Conservation (phyloP, 2,329 filamentous ascomycete genomes). For the Diaporthe longicolla region DNA sequence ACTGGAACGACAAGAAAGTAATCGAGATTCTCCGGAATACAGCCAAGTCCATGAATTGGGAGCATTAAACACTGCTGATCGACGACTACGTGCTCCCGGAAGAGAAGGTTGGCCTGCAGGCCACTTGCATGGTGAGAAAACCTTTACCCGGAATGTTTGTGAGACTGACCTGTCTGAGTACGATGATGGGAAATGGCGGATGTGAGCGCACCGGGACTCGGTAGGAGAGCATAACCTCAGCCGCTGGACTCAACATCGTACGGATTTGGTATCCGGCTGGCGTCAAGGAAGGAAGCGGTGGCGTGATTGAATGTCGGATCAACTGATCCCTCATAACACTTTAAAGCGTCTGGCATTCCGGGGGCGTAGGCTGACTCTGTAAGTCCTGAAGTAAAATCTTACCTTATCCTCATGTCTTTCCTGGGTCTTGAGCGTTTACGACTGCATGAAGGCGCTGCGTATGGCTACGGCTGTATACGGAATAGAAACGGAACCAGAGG, state of each 20-base stretch:
- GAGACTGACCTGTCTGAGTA: neutral
- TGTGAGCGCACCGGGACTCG: neutral
- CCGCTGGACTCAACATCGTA: neutral
- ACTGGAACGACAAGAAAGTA: neutral
- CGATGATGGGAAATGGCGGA: slow-evolving; percentile 11
- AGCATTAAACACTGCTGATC: neutral
- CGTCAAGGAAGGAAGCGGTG: neutral
- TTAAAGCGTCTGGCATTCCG: neutral
- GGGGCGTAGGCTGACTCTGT: neutral
- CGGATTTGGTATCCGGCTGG: neutral
- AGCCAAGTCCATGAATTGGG: neutral
- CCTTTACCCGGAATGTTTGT: neutral
- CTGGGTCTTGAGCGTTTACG: too few species aligned
- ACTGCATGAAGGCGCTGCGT: too few species aligned
- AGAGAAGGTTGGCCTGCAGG: neutral
- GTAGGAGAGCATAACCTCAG: neutral
- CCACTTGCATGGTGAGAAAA: neutral
- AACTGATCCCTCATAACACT: neutral
- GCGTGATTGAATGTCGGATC: neutral
- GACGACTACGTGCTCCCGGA: slow-evolving; percentile 9
- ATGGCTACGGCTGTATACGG: too few species aligned
- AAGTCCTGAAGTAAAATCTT: neutral
- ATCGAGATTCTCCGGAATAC: neutral
- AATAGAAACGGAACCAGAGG: too few species aligned
- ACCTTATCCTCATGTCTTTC: neutral